Evolutionary conservation across 306 rosid genomes (phyloP), one percentile per base, ranked within the genome.

Genomic region (Malus sylvestris): DNA sequence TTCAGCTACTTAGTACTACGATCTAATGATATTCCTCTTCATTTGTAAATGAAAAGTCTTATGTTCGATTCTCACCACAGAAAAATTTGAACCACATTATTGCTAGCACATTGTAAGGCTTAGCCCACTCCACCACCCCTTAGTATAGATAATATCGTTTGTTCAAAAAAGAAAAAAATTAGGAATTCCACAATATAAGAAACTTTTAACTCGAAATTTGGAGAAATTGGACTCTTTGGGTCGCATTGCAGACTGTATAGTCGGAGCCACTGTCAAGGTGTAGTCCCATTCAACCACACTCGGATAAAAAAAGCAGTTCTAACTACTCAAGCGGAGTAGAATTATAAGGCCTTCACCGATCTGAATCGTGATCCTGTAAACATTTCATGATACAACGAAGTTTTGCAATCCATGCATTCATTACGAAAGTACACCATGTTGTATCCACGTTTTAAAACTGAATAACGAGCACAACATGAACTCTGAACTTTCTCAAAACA

Each of bases 21-120:
- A 0, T 35, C 0, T 1, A 35, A 0, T 35, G 0, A 8, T 35
- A 6, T 6, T 6, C 0, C 0, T 0, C 0, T 6, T 6, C 0
- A 35, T 0, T 35, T 35, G 9, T 35, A 35, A 35, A 8, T 7
- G 0, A 35, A 0, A 35, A 0, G 0, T 35, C 0, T 35, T 35
- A 35, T 0, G 0, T 7, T 35, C 10, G 2, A 35, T 7, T 35
- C 2, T 35, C 40, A 0, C 2, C 9, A 35, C 1, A 35, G 0
- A 35, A 0, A 0, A 7, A 35, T 7, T 35, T 35, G 40, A 35
- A 35, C 9, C 8, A 35, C 40, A 35, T 7, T 0, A 35, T 35
- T 35, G 0, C 40, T 6, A 35, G 2, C 0, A 0, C 2, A 35
- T 35, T 35, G 9, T 35, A 0, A 35, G 2, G 0, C 9, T 35